phyloP scores from a whole-genome alignment of 441 rosid genomes.

The Euphorbia schlechtendalii region DNA sequence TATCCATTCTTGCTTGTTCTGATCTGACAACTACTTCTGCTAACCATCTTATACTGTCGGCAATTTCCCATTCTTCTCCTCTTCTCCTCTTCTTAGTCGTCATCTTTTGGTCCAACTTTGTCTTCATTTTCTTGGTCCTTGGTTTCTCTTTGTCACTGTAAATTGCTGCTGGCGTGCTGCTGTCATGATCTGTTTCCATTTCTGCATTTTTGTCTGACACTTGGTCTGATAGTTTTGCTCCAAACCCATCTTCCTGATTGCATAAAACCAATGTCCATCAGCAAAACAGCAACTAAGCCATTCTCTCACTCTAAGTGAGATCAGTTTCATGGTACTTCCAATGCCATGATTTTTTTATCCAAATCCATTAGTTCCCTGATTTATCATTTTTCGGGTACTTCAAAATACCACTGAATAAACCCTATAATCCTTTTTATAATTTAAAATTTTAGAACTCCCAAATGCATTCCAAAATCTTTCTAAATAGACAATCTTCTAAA shows the following conservation, averaged over 20 bases:
- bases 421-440: too few relatives aligned
- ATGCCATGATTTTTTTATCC: too few relatives aligned
- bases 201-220: slow-evolving; percentile 41
- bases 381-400: too few relatives aligned
- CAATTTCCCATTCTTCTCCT: slow-evolving; percentile 52
- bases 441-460: too few relatives aligned
- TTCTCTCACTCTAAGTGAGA: too few relatives aligned
- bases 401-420: too few relatives aligned
- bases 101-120: slow-evolving; percentile 26
- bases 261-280: not conserved
- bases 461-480: too few relatives aligned
- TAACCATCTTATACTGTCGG: slow-evolving; percentile 77
- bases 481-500: too few relatives aligned
- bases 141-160: slow-evolving; percentile 42
- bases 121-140: slow-evolving; percentile 29
- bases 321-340: too few relatives aligned
- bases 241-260: slow-evolving; percentile 56
- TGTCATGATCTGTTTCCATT: slow-evolving; percentile 47
- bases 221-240: slow-evolving; percentile 39
- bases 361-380: too few relatives aligned
- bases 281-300: too few relatives aligned
- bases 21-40: slow-evolving; percentile 79
- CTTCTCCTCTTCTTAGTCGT: slow-evolving; percentile 36
- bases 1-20: slow-evolving; percentile 83
- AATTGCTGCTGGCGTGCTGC: slow-evolving; percentile 80